Evolutionary conservation across 1,139 yeast genomes (phyloP).

Genomic region (Insectozyma bohioensis): DNA sequence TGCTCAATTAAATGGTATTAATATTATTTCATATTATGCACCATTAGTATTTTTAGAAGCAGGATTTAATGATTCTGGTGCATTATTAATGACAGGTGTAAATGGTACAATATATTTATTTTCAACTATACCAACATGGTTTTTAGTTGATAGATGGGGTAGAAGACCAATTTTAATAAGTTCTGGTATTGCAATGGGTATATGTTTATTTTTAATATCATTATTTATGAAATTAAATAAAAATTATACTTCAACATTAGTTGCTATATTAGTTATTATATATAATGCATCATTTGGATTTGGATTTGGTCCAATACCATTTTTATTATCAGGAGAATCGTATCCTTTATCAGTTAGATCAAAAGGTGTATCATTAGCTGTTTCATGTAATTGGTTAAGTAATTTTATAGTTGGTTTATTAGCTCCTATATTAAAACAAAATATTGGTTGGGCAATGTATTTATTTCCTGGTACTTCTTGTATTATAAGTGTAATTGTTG

Average conservation of each 20-base stretch:
- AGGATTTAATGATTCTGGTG: conserved; percentile 50
- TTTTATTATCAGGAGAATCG: conserved; percentile 55
- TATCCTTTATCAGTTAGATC: conserved; percentile 54
- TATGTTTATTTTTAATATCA: conserved; percentile 42
- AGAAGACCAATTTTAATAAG: conserved; percentile 50
- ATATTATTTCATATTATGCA: conserved; percentile 54
- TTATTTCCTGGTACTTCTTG: conserved; percentile 50
- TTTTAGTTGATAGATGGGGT: conserved; percentile 55
- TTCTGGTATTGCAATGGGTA: conserved; percentile 51
- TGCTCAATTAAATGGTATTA: conserved; percentile 59
- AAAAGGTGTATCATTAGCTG: conserved; percentile 53
- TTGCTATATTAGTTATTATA: conserved; percentile 48
- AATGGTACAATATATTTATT: conserved; percentile 49
- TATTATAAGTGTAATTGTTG: conserved; percentile 47
- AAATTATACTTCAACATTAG: conserved; percentile 42
- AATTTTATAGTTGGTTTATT: conserved; percentile 56
- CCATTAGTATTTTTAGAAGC: conserved; percentile 56
- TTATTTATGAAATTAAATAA: conserved; percentile 37
- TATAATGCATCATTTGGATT: conserved; percentile 56
- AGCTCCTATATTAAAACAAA: conserved; percentile 49
- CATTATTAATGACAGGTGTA: conserved; percentile 54
- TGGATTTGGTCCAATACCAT: conserved; percentile 61
- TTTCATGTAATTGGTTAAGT: conserved; percentile 57
- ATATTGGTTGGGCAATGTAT: conserved; percentile 52
- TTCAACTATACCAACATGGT: conserved; percentile 56